phyloP scores from a whole-genome alignment of 805 yeast species.

The Candida ascalaphidarum region DNA sequence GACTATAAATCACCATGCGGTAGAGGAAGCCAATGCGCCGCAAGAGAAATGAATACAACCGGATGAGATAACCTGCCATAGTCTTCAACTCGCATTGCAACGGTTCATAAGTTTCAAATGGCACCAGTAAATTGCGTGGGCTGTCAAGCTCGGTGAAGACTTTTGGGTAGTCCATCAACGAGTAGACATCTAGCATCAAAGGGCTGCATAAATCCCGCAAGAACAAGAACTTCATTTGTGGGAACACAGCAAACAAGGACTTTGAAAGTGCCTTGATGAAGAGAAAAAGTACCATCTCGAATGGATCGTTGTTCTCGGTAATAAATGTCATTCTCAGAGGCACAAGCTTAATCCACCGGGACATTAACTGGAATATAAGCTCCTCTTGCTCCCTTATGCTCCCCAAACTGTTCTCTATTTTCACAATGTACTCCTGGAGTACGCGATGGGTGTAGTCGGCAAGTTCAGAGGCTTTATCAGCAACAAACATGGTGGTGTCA shows the following conservation, averaged over 20 bases:
- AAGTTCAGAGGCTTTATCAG: constrained; percentile 15
- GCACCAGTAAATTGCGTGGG: constrained; percentile 6
- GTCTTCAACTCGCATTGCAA: constrained; percentile 8
- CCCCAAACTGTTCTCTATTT: constrained; percentile 11
- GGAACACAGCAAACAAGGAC: constrained; percentile 23
- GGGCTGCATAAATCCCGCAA: constrained; percentile 33
- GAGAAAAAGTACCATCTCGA: constrained; percentile 23
- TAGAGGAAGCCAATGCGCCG: constrained; percentile 20
- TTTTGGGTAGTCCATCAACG: constrained; percentile 14
- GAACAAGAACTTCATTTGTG: constrained; percentile 32
- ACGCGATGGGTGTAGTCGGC: constrained; percentile 14
- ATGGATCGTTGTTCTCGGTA: constrained; percentile 15
- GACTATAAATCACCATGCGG: constrained; percentile 17
- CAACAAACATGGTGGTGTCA: constrained; percentile 8
- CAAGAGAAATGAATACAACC: constrained; percentile 22
- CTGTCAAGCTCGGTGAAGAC: constrained; percentile 11
- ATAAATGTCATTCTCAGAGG: constrained; percentile 21
- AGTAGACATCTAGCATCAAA: constrained; percentile 27
- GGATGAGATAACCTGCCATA: constrained; percentile 19
- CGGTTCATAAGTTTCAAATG: constrained; percentile 7
- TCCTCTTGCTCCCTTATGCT: constrained; percentile 24
- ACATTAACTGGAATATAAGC: constrained; percentile 22
- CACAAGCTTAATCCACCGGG: constrained; percentile 24
- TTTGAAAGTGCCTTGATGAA: constrained; percentile 25
- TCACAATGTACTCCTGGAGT: constrained; percentile 18